Base-by-base conservation (phyloP, 306 rosid species). In the Oemleria cerasiformis region DNA sequence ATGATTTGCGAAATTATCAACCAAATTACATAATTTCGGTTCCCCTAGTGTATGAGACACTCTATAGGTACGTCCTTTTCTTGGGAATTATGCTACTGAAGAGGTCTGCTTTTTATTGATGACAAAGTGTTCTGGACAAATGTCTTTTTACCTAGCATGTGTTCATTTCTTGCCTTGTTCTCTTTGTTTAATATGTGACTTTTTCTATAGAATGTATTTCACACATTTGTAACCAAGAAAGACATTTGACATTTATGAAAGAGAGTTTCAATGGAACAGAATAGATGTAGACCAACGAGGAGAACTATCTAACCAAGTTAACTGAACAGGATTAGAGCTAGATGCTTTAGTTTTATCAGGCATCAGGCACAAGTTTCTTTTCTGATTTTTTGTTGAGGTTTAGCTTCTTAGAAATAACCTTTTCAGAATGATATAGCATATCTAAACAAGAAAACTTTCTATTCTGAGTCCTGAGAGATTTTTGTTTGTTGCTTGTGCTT, bases 31-130 rank as follows among this genome's bases (percentile, higher is more conserved):
- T 91, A 77, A 82, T 94, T 77, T 86, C 98, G 54, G 98, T 91
- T 78, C 98, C 98, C 69, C 77, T 94, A 78, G 95, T 94, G 53
- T 94, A 86, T 72, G 97, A 94, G 82, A 91, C 95, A 58, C 87
- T 94, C 61, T 94, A 91, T 86, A 91, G 94, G 98, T 94, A 86
- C 62, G 61, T 50, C 57, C 59, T 49, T 65, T 17, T 66, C 12
- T 23, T 58, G 25, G 55, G 42, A 67, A 69, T 65, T 68, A 34
- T 66, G 57, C 40, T 14, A 44, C 34, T 70, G 65, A 41, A 21
- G 6, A 56, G n/a, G 11, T 34, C 1, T 47, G 25, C 34, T 48
- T 47, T 25, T 34, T 15, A 16, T 67, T 16, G 5, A 30, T 16
- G 44, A 67, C 30, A 30, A 48, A 30, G 6, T 17, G 49, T 10